phyloP scores from a whole-genome alignment of 768 basidiomycete genomes.

The Galerina marginata region DNA sequence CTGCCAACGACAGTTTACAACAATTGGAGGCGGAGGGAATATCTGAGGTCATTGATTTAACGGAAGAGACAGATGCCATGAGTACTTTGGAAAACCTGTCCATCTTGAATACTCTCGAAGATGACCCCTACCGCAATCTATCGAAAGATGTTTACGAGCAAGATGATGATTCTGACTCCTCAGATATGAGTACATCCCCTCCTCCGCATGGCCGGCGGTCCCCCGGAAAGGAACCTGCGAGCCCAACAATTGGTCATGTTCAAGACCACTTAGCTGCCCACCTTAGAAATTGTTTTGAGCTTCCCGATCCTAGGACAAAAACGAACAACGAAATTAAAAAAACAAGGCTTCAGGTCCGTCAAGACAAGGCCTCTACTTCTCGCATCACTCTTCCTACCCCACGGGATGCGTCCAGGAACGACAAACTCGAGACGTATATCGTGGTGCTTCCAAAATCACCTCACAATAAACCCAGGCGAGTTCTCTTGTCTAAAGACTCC shows the following conservation, averaged over 20 bases:
- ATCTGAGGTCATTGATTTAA: too few relatives aligned
- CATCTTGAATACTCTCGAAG: not conserved
- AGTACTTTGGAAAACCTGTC: not conserved
- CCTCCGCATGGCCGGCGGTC: not conserved
- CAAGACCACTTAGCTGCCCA: not conserved
- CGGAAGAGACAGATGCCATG: not conserved
- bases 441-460: slow-evolving; percentile 27
- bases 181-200: not conserved
- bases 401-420: not conserved
- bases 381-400: not conserved
- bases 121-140: slow-evolving; percentile 5
- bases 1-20: not conserved
- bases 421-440: not conserved
- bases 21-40: not conserved
- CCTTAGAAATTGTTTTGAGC: not conserved
- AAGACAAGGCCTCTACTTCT: not conserved
- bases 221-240: not conserved
- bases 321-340: not conserved
- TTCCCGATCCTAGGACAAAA: not conserved
- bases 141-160: slow-evolving; percentile 10
- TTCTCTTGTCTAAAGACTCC: slow-evolving; percentile 28
- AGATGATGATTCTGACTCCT: slow-evolving; percentile 4
- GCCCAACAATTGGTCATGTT: not conserved
- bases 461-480: slow-evolving; percentile 31
- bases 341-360: not conserved